phyloP scores from a whole-genome alignment of 129 eudicot species.

The Rutidosis leptorrhynchoides region DNA sequence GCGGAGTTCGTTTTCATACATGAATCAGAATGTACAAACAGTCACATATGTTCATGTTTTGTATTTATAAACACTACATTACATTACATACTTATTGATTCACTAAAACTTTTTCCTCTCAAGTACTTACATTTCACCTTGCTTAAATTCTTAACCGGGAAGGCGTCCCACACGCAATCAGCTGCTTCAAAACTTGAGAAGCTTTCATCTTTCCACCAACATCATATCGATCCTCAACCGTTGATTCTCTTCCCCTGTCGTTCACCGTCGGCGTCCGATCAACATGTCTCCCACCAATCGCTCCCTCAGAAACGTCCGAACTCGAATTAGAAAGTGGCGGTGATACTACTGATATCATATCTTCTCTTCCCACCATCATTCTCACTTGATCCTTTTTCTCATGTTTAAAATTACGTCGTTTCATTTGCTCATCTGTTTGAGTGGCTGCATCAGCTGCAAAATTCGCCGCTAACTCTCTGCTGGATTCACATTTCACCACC shows the following conservation, averaged over 20 bases:
- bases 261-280: slow-evolving; percentile 23
- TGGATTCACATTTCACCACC: slow-evolving; percentile 50
- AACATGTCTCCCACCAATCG: slow-evolving; percentile 22
- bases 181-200: slow-evolving; percentile 43
- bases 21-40: slow-evolving; percentile 3
- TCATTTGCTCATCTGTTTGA: slow-evolving; percentile 37
- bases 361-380: slow-evolving; percentile 27
- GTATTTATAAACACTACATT: slow-evolving; percentile 6
- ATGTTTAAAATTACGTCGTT: slow-evolving; percentile 8
- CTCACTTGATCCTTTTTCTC: slow-evolving; percentile 23
- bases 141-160: slow-evolving; percentile 28
- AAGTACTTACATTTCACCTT: slow-evolving; percentile 4
- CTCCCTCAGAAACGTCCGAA: slow-evolving; percentile 33
- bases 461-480: slow-evolving; percentile 49
- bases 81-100: background rate
- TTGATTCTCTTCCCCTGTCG: slow-evolving; percentile 15
- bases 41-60: background rate
- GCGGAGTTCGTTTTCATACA: background rate
- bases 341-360: slow-evolving; percentile 33
- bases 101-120: background rate
- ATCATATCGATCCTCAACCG: slow-evolving; percentile 24
- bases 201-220: slow-evolving; percentile 45
- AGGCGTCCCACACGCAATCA: slow-evolving; percentile 42
- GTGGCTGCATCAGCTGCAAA: slow-evolving; percentile 41
- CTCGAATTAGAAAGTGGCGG: slow-evolving; percentile 48